A percentile compares a stretch with the other conserved stretches of the same genome.
phyloP scores from a whole-genome alignment of 139 green algal genomes.

The Edaphochlamys debaryana region DNA sequence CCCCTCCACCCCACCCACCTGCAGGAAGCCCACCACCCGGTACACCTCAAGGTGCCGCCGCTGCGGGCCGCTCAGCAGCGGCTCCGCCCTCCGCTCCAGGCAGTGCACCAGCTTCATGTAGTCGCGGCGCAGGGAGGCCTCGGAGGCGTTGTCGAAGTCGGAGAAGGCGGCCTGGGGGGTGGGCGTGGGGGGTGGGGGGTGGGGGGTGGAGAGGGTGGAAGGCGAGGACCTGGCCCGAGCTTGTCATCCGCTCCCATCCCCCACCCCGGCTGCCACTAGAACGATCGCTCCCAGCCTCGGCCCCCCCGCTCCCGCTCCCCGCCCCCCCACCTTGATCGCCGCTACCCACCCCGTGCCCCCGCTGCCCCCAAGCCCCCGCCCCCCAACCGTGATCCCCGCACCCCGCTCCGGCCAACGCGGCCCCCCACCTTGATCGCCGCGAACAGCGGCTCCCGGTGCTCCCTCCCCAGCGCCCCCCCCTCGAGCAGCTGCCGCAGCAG shows the following conservation, averaged over 20 bases:
- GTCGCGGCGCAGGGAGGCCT: constrained; percentile 46
- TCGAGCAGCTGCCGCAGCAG: constrained; percentile 80
- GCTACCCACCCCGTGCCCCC: too few species aligned
- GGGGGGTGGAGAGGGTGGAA: not conserved
- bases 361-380: too few species aligned
- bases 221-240: too few species aligned
- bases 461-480: constrained; percentile 25
- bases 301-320: too few species aligned
- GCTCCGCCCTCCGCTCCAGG: constrained; percentile 19
- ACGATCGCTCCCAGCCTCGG: too few species aligned
- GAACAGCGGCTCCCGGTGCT: constrained; percentile 48
- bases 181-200: not conserved
- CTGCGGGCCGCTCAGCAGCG: constrained; percentile 43
- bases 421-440: constrained; percentile 17
- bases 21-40: constrained; percentile 30
- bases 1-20: too few species aligned
- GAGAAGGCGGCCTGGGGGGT: constrained; percentile 24
- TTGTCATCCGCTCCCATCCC: too few species aligned
- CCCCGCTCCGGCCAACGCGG: too few species aligned
- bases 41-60: constrained; percentile 39
- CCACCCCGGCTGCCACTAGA: too few species aligned
- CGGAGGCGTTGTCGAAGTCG: constrained; percentile 33
- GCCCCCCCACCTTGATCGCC: too few species aligned
- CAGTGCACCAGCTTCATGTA: constrained; percentile 60
- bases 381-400: too few species aligned